phyloP scores from a whole-genome alignment of 2,329 filamentous ascomycete species.

The Sphaceloma murrayae region DNA sequence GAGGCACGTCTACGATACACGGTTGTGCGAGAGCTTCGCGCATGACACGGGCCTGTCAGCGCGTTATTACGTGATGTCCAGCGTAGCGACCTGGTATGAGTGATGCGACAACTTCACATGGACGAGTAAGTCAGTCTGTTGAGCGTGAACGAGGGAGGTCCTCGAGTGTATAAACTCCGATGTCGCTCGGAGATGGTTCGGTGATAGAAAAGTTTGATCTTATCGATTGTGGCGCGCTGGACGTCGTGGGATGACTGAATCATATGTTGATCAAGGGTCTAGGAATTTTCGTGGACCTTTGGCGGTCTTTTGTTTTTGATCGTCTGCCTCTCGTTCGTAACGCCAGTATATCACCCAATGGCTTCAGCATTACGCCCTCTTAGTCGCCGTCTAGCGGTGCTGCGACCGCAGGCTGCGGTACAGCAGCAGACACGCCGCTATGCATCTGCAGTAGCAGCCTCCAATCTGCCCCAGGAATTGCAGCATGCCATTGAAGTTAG shows the following conservation, averaged over 20 bases:
- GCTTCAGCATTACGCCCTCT: slow-evolving; percentile 13
- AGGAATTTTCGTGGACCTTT: background rate
- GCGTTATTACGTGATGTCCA: too few species aligned
- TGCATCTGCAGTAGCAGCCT: slow-evolving; percentile 34
- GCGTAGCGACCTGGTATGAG: too few species aligned
- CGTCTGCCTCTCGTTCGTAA: too few species aligned
- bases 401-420: slow-evolving; percentile 5
- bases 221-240: slow-evolving; percentile 6
- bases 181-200: slow-evolving; percentile 14
- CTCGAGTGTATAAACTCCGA: background rate
- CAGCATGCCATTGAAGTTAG: slow-evolving; percentile 35
- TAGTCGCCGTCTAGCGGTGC: slow-evolving; percentile 6
- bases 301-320: too few species aligned
- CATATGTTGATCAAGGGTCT: slow-evolving; percentile 13
- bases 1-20: background rate
- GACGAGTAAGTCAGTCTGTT: too few species aligned
- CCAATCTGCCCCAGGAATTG: slow-evolving; percentile 34
- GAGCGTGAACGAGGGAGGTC: too few species aligned
- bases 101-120: too few species aligned
- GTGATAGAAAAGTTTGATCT: slow-evolving; percentile 13
- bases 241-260: slow-evolving; percentile 13
- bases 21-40: too few species aligned
- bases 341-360: background rate
- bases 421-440: slow-evolving; percentile 22
- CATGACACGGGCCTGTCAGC: too few species aligned